A percentile compares a stretch with the other conserved stretches of the same genome.
These are phyloP conservation scores for Miscanthus lutarioriparius DNA, from an alignment of 176 grass and related monocot species.

Conservation along the genomic window DNA sequence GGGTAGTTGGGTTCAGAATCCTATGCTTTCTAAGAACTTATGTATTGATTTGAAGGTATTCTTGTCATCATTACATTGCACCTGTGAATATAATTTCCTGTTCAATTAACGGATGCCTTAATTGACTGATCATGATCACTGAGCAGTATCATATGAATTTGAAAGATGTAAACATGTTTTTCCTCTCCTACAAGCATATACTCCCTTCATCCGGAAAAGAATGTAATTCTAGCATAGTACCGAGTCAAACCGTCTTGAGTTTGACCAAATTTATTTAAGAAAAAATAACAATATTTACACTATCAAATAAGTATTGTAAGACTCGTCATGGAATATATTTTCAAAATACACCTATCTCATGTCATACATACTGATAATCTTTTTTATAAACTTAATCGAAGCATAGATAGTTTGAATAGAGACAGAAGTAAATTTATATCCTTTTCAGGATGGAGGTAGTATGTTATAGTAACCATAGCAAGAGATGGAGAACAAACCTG, in stretches of 20 bases:
- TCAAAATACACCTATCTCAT: background rate
- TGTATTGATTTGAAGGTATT: background rate
- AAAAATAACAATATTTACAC: background rate
- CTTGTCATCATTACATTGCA: background rate
- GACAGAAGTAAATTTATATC: background rate
- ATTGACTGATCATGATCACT: background rate
- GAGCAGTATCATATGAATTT: background rate
- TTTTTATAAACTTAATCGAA: background rate
- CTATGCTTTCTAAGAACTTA: background rate
- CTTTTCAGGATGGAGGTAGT: background rate
- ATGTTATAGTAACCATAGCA: constrained; percentile 11
- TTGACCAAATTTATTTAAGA: background rate
- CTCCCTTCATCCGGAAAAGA: background rate
- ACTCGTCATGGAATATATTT: background rate
- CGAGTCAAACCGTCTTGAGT: background rate
- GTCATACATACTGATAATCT: background rate
- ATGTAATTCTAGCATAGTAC: background rate
- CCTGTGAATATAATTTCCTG: background rate
- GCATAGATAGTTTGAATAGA: background rate
- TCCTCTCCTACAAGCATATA: background rate
- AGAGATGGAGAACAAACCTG: constrained; percentile 55
- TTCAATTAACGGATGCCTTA: background rate
- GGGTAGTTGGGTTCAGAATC: constrained; percentile 17
- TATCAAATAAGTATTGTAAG: background rate
- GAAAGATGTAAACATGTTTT: background rate